Evolutionary conservation across 352 stramenopile genomes (phyloP).

Genomic region (Aphanomyces euteiches): DNA sequence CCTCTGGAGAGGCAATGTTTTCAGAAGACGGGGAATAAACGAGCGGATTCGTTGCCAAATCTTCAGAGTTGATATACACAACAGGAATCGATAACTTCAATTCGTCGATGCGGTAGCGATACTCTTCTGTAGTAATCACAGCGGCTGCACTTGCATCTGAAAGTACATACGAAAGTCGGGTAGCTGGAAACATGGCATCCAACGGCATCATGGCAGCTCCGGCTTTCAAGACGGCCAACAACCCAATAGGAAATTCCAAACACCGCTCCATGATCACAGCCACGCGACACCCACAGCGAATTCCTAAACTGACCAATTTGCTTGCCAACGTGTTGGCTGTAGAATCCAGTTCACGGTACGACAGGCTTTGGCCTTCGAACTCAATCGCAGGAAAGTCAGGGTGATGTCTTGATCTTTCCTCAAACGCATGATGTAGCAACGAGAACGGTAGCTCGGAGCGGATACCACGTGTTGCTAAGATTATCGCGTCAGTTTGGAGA

Average conservation of each 20-base stretch:
- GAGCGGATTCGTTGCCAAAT: not conserved
- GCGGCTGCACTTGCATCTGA: constrained; percentile 36
- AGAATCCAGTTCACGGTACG: constrained; percentile 37
- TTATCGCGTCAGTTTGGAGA: not conserved
- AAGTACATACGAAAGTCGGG: constrained; percentile 55
- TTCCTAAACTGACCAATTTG: constrained; percentile 38
- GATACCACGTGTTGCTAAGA: not conserved
- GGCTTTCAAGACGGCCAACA: constrained; percentile 87
- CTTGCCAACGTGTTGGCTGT: constrained; percentile 33
- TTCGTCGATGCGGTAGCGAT: not conserved
- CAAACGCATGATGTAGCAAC: constrained; percentile 16
- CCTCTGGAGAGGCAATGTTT: not conserved
- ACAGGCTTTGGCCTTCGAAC: constrained; percentile 31
- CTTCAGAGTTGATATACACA: not conserved
- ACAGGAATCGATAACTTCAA: not conserved
- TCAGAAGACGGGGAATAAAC: not conserved
- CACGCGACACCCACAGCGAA: constrained; percentile 37
- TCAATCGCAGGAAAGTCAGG: constrained; percentile 15
- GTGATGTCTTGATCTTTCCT: not conserved
- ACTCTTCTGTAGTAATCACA: not conserved
- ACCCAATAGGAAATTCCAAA: constrained; percentile 88
- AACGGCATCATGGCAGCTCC: constrained; percentile 88
- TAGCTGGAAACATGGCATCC: constrained; percentile 43
- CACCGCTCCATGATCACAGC: constrained; percentile 85
- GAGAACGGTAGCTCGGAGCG: not conserved